A percentile compares a stretch with the other conserved stretches of the same genome.
Evolutionary conservation across 495 filamentous ascomycete genomes (phyloP).

Genomic region (Penicillium flavigenum): DNA sequence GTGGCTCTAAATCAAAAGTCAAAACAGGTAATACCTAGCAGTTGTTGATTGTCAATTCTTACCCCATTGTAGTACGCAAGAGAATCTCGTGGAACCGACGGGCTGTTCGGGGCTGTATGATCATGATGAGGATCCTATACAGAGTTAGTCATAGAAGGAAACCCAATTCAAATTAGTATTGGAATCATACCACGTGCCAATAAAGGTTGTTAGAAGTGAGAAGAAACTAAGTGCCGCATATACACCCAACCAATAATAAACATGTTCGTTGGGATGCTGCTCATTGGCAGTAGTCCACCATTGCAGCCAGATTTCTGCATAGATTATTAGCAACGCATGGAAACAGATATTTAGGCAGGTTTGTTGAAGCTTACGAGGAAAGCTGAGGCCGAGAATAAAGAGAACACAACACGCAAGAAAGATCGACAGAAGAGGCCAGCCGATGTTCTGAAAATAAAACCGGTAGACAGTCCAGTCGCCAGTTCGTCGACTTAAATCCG

Average conservation of each 20-base stretch:
- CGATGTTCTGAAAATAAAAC: slow-evolving; percentile 30
- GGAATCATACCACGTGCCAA: slow-evolving; percentile 16
- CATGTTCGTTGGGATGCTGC: slow-evolving; percentile 29
- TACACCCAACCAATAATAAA: slow-evolving; percentile 30
- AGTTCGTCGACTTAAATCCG: slow-evolving; percentile 29
- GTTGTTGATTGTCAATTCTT: background rate
- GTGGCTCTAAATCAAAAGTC: slow-evolving; percentile 16
- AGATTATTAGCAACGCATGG: background rate
- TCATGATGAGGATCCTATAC: slow-evolving; percentile 21
- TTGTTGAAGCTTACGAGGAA: slow-evolving; percentile 21
- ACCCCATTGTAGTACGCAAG: slow-evolving; percentile 24
- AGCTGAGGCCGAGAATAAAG: slow-evolving; percentile 23
- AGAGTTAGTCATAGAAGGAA: background rate
- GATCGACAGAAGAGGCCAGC: slow-evolving; percentile 30
- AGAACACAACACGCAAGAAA: slow-evolving; percentile 26
- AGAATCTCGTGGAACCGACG: slow-evolving; percentile 24
- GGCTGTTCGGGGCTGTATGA: slow-evolving; percentile 23
- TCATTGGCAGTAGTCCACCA: slow-evolving; percentile 31
- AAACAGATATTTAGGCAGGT: background rate
- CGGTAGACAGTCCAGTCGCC: slow-evolving; percentile 37
- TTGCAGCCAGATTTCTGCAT: slow-evolving; percentile 35
- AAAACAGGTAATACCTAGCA: background rate
- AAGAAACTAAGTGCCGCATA: slow-evolving; percentile 22
- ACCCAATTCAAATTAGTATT: background rate
- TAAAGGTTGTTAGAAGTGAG: slow-evolving; percentile 18